Base-by-base conservation (phyloP, 2,329 filamentous ascomycete genomes). In the Neocucurbitaria cava region DNA sequence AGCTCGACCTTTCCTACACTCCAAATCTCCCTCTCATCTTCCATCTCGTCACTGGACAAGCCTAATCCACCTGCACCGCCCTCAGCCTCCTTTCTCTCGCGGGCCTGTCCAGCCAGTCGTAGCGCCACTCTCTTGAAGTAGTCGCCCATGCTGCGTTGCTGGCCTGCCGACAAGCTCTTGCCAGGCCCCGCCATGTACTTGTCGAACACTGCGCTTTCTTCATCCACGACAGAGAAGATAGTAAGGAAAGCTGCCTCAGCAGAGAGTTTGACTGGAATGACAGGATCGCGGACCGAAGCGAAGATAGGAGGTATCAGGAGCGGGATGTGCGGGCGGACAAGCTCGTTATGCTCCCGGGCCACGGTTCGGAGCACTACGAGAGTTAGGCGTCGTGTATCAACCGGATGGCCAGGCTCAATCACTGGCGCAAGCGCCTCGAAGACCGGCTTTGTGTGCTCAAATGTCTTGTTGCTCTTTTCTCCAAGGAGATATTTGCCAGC, bases 21-120 rank as follows among this genome's bases (percentile, higher is more conserved):
- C 93, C 92, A 96, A 59, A 99, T 88, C 80, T 99, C 95, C 76
- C 87, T 89, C 81, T 97, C 92, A 77, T 99, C 95, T 71, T 99
- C 95, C 28, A 87, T 81, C 79, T 99, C 95, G 75, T 99, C 95
- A 71, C 91, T 92, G 30, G 89, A 90, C 67, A 99, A 75, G 0
- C 93, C 93, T 45, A 98, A 73, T 0, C 92, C 92, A 42, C 93
- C 93, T 54, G 89, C 85, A 7, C 94, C 95, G 58, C 93, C 94
- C 73, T 97, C 93, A 0, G 95, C 95, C 65, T 96, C 93, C 70
- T 87, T 90, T 66, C 95, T 85, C 79, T 99, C 95, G 58, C 92
- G 85, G 1, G 91, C 92, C 75, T 98, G 95, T 17, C 82, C 85
- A n/a, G 90, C 94, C 18, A 98, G 79, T 65, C 93, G 86, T 69